These are phyloP conservation scores for Monosporascus sp. DNA, from an alignment of 2,329 filamentous ascomycete genomes.

Conservation along the genomic window DNA sequence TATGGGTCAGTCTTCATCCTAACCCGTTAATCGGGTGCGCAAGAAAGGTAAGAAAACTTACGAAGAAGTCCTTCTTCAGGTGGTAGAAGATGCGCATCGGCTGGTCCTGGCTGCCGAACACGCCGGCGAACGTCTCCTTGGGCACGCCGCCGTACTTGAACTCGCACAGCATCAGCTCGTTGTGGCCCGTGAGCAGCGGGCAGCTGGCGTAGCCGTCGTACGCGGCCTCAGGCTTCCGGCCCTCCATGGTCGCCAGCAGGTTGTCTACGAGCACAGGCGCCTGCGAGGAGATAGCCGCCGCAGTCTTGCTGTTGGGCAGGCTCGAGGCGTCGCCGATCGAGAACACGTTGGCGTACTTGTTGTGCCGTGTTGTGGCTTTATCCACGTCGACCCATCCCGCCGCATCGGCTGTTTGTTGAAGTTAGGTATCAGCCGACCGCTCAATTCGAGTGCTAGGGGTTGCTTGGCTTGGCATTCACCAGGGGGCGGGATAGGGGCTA, in stretches of 20 bases:
- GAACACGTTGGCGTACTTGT: conserved; percentile 33
- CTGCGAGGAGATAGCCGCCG: conserved; percentile 38
- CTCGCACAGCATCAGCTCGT: conserved; percentile 41
- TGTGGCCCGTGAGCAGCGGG: conserved; percentile 38
- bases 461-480: not conserved
- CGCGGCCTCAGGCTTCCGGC: conserved; percentile 23
- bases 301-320: conserved; percentile 37
- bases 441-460: not conserved
- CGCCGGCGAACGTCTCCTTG: conserved; percentile 36
- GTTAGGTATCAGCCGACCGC: conserved; percentile 27
- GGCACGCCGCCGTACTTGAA: conserved; percentile 42
- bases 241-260: conserved; percentile 29
- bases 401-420: conserved; percentile 44
- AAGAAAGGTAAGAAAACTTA: conserved; percentile 11
- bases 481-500: not conserved
- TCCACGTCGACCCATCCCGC: conserved; percentile 29
- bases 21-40: not conserved
- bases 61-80: conserved; percentile 40
- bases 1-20: not conserved
- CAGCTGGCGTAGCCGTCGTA: conserved; percentile 42
- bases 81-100: conserved; percentile 34
- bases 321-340: conserved; percentile 34
- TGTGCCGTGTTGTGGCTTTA: conserved; percentile 28
- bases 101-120: conserved; percentile 32
- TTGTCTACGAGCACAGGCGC: conserved; percentile 38